These are phyloP conservation scores for Solanum pimpinellifolium DNA, from an alignment of 257 asterid genomes.

Conservation along the genomic window DNA sequence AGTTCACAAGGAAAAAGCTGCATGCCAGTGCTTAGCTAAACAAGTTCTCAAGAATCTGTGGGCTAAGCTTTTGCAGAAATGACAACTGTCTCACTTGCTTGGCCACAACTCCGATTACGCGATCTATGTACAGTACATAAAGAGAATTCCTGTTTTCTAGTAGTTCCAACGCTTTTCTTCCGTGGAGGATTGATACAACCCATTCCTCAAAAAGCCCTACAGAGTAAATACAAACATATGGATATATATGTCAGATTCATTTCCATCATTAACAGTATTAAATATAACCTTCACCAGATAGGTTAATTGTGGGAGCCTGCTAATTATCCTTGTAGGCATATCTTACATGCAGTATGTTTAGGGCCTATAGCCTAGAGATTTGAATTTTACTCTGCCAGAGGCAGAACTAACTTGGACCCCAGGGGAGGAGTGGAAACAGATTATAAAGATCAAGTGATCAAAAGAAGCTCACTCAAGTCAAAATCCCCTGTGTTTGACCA, in stretches of 20 bases:
- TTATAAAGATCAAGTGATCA: not conserved
- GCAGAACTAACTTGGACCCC: not conserved
- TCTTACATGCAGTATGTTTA: not conserved
- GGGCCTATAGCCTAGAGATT: too few species aligned
- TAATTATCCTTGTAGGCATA: not conserved
- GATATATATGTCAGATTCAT: not conserved
- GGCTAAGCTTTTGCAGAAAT: conserved; percentile 34
- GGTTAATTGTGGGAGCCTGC: not conserved
- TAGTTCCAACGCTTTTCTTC: conserved; percentile 59
- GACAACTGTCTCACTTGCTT: conserved; percentile 54
- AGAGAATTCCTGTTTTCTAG: conserved; percentile 66
- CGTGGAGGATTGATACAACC: conserved; percentile 53
- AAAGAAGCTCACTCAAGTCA: conserved; percentile 41
- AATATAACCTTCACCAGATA: not conserved
- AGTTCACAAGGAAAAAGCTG: not conserved
- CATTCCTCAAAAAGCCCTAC: conserved; percentile 78
- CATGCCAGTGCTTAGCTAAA: conserved; percentile 26
- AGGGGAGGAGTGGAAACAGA: not conserved
- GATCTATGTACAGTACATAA: conserved; percentile 82
- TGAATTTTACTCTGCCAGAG: not conserved
- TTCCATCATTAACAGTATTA: not conserved
- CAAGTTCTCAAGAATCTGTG: conserved; percentile 37
- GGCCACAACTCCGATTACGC: conserved; percentile 64
- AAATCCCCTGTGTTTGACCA: conserved; percentile 62
- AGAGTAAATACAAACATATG: not conserved